Base-by-base conservation (phyloP, 2,329 filamentous ascomycete genomes). In the Amphichorda felina region DNA sequence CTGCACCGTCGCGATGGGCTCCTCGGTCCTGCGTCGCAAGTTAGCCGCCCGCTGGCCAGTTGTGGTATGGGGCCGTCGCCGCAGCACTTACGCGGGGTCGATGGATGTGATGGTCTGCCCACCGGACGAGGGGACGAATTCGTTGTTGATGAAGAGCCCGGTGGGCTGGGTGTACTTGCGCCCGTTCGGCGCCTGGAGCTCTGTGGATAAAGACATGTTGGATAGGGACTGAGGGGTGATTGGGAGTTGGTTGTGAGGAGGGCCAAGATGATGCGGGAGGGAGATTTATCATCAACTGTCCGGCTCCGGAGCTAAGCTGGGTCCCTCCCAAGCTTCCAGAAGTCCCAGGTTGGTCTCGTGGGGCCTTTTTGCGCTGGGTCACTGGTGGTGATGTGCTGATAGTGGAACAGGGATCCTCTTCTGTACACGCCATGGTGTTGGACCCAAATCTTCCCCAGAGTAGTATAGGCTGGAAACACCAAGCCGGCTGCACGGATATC, bases 141-240 rank as follows among this genome's bases (percentile, higher is more conserved):
- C 40, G n/a, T 43, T 43, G 38, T 44, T 44, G 36, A 46, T 46
- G 33, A 46, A 46, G 14, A 46, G 35, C 21, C 44, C 44, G 16
- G 37, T 43, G n/a, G 44, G 44, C 36, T 46, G 43, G 63, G 79
- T 47, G 43, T 43, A 51, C 7, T 35, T 42, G 8, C 43, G 38
- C 6, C 44, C 45, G 18, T 47, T 47, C 22, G 44, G 44, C 26
- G 44, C 44, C 9, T 38, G 39, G 14, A 46, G 38, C 26, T 43
- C 24, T 10, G 39, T 32, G n/a, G 34, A 34, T 11, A 33, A 30
- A 27, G 33, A 9, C 33, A 35, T 35, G 33, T 13, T 35, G n/a
- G 14, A 8, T 8, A 19, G 14, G 10, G 3, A 25, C 16, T 26
- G 24, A 9, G 17, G 24, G 24, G 6, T 18, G 4, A 10, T 14